Evolutionary conservation across 208 protist genomes (phyloP).

Genomic region (Crithidia mellificae): DNA sequence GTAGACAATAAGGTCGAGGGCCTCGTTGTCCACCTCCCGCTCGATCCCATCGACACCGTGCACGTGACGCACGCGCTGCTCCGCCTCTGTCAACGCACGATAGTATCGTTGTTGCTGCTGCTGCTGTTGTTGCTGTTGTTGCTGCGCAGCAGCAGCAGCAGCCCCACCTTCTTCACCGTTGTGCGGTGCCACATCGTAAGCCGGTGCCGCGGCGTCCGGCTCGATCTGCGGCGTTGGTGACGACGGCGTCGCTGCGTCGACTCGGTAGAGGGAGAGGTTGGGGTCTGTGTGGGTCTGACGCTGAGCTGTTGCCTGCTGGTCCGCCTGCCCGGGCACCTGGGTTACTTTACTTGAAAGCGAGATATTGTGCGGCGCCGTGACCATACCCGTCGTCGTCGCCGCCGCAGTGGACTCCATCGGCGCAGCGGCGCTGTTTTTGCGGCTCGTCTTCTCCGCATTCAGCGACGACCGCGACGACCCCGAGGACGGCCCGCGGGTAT

Average conservation of each 20-base stretch:
- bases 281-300: constrained; percentile 1
- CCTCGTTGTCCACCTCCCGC: constrained; percentile 78
- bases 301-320: no score
- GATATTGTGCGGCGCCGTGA: no score
- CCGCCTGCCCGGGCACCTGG: not conserved
- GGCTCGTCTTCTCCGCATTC: not conserved
- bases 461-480: constrained; percentile 7
- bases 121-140: constrained; percentile 2
- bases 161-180: not conserved
- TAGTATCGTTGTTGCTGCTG: constrained; percentile 22
- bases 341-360: no score
- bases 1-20: constrained; percentile 75
- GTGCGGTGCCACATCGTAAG: not conserved
- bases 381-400: no score
- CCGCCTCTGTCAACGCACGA: constrained; percentile 50
- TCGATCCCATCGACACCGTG: constrained; percentile 70
- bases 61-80: constrained; percentile 52
- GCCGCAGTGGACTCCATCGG: no score
- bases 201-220: not conserved
- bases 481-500: constrained; percentile 5
- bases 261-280: no score
- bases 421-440: not conserved
- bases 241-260: not conserved
- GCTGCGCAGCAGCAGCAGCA: not conserved
- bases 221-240: not conserved